These are phyloP conservation scores for Fusarium pseudoanthophilum DNA, from an alignment of 2,329 filamentous ascomycete species.

Conservation along the genomic window DNA sequence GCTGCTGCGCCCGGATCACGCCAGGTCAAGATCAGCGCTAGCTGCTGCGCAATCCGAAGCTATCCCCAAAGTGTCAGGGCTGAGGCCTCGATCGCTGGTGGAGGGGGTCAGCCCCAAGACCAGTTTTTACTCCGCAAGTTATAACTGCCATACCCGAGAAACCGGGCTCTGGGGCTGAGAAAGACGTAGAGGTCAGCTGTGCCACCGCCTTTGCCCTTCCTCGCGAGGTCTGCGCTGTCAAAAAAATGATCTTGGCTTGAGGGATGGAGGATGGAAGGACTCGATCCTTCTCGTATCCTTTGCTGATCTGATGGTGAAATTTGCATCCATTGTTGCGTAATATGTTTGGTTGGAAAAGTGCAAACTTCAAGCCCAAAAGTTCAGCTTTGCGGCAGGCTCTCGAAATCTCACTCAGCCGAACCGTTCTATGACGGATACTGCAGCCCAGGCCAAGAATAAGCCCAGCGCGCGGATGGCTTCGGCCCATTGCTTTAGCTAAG, in stretches of 20 bases:
- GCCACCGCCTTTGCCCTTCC: constrained; percentile 10
- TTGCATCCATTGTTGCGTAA: not conserved
- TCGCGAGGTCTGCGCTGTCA: not conserved
- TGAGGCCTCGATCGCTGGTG: constrained; percentile 17
- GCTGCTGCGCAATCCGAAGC: not conserved
- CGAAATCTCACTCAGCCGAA: not conserved
- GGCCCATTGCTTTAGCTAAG: not conserved
- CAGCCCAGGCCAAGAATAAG: constrained; percentile 1
- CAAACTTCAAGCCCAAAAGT: not conserved
- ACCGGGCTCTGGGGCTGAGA: constrained; percentile 19
- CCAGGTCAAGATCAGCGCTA: constrained; percentile 17
- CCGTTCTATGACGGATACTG: not conserved
- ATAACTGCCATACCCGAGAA: not conserved
- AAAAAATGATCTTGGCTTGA: not conserved
- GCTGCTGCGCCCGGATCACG: constrained; percentile 21
- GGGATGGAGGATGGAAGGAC: not conserved
- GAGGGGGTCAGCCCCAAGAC: not conserved
- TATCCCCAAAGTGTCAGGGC: constrained; percentile 4
- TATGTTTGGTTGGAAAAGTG: not conserved
- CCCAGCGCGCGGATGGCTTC: not conserved
- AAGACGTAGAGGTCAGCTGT: constrained; percentile 22
- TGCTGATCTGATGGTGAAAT: not conserved
- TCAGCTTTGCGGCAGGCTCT: constrained; percentile 2
- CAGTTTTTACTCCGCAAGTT: constrained; percentile 15
- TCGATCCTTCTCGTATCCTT: constrained; percentile 25